phyloP scores from a whole-genome alignment of 371 early-diverging fungal genomes.

The Apophysomyces sp. region DNA sequence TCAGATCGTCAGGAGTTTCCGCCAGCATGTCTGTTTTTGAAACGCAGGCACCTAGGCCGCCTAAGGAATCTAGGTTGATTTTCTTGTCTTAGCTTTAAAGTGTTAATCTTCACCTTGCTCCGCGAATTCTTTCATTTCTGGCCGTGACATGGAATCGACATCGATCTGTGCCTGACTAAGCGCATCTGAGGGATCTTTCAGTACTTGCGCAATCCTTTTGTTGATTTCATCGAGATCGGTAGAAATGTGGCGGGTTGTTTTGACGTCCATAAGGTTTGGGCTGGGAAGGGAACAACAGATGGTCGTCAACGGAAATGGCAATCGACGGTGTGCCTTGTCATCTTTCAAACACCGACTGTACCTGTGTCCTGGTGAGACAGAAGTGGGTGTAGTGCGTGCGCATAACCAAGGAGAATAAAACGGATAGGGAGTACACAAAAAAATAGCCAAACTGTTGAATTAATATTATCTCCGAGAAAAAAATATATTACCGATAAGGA shows the following conservation, averaged over 20 bases:
- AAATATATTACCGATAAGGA: slow-evolving; percentile 23
- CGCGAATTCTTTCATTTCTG: slow-evolving; percentile 41
- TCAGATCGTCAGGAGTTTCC: slow-evolving; percentile 48
- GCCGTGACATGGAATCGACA: slow-evolving; percentile 30
- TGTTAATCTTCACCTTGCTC: slow-evolving; percentile 31
- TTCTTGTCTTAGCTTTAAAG: not conserved
- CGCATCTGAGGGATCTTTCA: slow-evolving; percentile 36
- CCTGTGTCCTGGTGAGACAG: not conserved
- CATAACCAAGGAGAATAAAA: not conserved
- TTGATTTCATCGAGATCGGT: slow-evolving; percentile 40
- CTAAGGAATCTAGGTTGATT: slow-evolving; percentile 11
- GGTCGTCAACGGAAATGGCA: slow-evolving; percentile 2
- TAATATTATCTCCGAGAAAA: too few relatives aligned
- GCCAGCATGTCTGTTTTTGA: slow-evolving; percentile 54
- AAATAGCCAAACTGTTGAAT: not conserved
- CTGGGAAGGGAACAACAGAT: not conserved
- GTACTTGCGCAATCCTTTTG: slow-evolving; percentile 28
- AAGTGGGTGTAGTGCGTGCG: not conserved
- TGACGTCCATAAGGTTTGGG: slow-evolving; percentile 25
- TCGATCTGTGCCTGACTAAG: slow-evolving; percentile 27
- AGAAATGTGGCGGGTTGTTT: slow-evolving; percentile 39
- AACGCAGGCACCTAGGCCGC: slow-evolving; percentile 51
- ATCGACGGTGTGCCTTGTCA: not conserved
- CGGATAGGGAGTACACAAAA: not conserved
- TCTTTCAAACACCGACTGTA: not conserved